phyloP scores from a whole-genome alignment of 768 basidiomycete species.

The Rhizopogon sp. region DNA sequence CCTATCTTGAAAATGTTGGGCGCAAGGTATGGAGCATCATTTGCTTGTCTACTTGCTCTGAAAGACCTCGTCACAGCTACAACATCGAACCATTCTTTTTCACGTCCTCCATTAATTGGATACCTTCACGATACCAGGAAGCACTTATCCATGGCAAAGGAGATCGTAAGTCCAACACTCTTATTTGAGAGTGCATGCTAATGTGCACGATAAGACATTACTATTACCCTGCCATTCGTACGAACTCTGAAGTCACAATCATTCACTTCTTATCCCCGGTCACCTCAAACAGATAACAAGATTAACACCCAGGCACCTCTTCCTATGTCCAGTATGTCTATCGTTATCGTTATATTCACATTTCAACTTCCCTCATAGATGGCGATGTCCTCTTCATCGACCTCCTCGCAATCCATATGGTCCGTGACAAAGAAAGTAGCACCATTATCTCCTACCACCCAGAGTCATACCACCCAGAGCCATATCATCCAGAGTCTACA shows the following conservation, averaged over 20 bases:
- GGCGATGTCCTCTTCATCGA: slow-evolving; percentile 31
- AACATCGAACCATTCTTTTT: slow-evolving; percentile 62
- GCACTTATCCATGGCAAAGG: slow-evolving; percentile 31
- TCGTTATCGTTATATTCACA: background rate
- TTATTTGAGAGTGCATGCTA: background rate
- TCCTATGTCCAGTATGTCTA: slow-evolving; percentile 27
- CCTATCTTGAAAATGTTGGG: slow-evolving; percentile 54
- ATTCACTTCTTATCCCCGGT: background rate
- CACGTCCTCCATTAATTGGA: slow-evolving; percentile 61
- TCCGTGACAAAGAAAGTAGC: slow-evolving; percentile 23
- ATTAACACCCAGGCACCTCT: slow-evolving; percentile 54
- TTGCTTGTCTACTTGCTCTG: background rate
- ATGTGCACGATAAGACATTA: slow-evolving; percentile 39
- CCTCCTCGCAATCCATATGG: slow-evolving; percentile 50
- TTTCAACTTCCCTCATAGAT: slow-evolving; percentile 9
- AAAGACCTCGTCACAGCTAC: slow-evolving; percentile 27
- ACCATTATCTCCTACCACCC: slow-evolving; percentile 28
- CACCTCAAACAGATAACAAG: background rate
- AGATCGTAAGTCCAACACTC: slow-evolving; percentile 42
- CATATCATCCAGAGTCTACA: slow-evolving; percentile 21
- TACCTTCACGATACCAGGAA: slow-evolving; percentile 61
- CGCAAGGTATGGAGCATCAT: slow-evolving; percentile 33
- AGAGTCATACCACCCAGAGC: background rate
- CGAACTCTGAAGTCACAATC: slow-evolving; percentile 26
- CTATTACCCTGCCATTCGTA: slow-evolving; percentile 49